Base-by-base conservation (phyloP, 139 green algal genomes). In the Astrephomene gubernaculifera region DNA sequence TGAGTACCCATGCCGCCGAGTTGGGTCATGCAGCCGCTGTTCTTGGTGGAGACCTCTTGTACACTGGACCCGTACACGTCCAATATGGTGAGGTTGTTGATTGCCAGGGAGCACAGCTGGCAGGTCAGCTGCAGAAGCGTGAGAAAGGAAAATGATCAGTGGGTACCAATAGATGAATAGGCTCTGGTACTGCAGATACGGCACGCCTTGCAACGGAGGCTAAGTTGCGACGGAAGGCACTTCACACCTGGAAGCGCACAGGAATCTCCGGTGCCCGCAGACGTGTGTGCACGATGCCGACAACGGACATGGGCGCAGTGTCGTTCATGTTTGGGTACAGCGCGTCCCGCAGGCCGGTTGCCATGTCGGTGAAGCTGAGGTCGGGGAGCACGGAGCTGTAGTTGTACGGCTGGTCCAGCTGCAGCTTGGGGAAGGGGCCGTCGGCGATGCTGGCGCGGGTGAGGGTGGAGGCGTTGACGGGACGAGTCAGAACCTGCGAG, bases 401-500 rank as follows among this genome's bases (percentile, higher is more conserved):
- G 72, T 80, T 67, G 45, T 52, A 80, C n/a, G 1, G 33, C 9
- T 35, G 21, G 19, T 67, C 33, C 8, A 80, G 49, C 35, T 80
- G n/a, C n/a, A n/a, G n/a, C n/a, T n/a, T n/a, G n/a, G n/a, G n/a
- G 27, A 61, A 36, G 43, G 24, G 3, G 70, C 5, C 24, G 10
- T 27, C 33, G 22, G 33, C 4, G 31, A 80, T 68, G 72, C 33
- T 65, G 31, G 72, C 33, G 2, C 17, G 6, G n/a, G 19, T 45
- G 31, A 67, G 21, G 4, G 31, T 71, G 1, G 3, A 5, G 1
- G 63, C 14, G 63, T 71, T 12, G 1, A 31, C 44, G 3, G 27
- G 71, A 25, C 71, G 71, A 12, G 71, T 79, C 29, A 79, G 71
- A 10, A 79, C 71, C 71, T 79, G 71, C 9, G 10, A 22, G 67